Base-by-base conservation (phyloP, 2,329 filamentous ascomycete genomes). In the Penicillium sclerotigenum region DNA sequence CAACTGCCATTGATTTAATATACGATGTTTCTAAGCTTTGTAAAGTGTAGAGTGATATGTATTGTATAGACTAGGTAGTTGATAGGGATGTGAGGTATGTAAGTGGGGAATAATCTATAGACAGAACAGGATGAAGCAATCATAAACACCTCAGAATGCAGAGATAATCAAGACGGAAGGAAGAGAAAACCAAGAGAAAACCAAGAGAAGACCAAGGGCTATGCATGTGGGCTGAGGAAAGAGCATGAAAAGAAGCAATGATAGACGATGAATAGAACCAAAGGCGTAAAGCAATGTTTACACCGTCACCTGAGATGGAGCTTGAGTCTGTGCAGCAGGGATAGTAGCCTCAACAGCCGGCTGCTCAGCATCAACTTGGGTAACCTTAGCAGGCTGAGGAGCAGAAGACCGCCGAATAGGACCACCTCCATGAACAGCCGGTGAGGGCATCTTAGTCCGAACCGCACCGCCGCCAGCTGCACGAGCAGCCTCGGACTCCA, bases 391-490 rank as follows among this genome's bases (percentile, higher is more conserved):
- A 3, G 66, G 63, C 18, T 59, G 62, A 2, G 71, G 68, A 47
- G 71, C 64, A 43, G 68, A 67, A 47, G 64, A 67, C 26, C 70
- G 72, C 43, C 72, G 71, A 37, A 74, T 70, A 1, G 72, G 72
- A 22, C 72, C 71, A 22, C 65, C 63, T 11, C 60, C 65, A 42
- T 61, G 65, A 16, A 57, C 41, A 33, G 57, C 47, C 6, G 68
- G 59, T 9, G 66, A 62, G 8, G 55, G 47, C 5, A 61, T 38
- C 55, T 73, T 73, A 8, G 58, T 58, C 13, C 70, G 57, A 4
- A 60, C 56, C n/a, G 57, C 61, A 18, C 61, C 62, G n/a, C 72
- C 64, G 10, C 72, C 65, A 22, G 71, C 72, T 7, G 71, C 72
- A 40, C 68, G 66, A 22, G 71, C 72, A 34, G 72, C 62, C 51